Evolutionary conservation across 768 basidiomycete genomes (phyloP).

Genomic region (Leccinum ochraceum): DNA sequence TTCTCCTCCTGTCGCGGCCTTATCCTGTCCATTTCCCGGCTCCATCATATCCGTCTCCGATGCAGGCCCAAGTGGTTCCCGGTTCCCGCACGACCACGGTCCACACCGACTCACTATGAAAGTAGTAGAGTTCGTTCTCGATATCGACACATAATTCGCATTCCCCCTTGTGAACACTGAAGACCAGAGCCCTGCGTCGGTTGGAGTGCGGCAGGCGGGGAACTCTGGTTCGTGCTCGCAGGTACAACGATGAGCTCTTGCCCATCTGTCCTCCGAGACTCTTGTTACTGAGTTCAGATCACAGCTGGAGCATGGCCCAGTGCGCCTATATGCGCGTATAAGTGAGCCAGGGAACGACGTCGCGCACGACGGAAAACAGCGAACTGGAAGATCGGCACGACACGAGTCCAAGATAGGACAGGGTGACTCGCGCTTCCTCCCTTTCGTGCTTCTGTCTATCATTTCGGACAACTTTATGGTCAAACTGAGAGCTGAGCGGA

Average conservation of each 20-base stretch:
- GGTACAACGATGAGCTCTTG: conserved; percentile 56
- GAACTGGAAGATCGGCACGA: conserved; percentile 17
- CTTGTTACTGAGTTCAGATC: conserved; percentile 45
- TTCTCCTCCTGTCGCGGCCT: too few species aligned
- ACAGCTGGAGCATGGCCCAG: not conserved
- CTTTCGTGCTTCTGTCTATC: conserved; percentile 43
- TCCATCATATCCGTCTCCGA: conserved; percentile 9
- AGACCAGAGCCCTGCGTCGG: conserved; percentile 21
- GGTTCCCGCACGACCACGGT: conserved; percentile 7
- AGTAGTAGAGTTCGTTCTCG: too few species aligned
- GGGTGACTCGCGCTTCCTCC: conserved; percentile 24
- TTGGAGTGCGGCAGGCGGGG: conserved; percentile 40
- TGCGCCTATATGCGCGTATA: not conserved
- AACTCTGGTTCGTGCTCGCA: conserved; percentile 37
- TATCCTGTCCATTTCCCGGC: not conserved
- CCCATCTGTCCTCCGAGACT: conserved; percentile 50
- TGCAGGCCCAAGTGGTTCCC: conserved; percentile 36
- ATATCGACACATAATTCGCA: too few species aligned
- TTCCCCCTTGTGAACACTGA: too few species aligned
- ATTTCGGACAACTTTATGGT: too few species aligned
- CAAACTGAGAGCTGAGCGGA: too few species aligned
- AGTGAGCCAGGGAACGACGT: not conserved
- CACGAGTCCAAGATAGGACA: not conserved
- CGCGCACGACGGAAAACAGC: not conserved
- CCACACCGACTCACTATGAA: too few species aligned